These are phyloP conservation scores for Artemisia argyi DNA, from an alignment of 129 eudicot species.

Conservation along the genomic window DNA sequence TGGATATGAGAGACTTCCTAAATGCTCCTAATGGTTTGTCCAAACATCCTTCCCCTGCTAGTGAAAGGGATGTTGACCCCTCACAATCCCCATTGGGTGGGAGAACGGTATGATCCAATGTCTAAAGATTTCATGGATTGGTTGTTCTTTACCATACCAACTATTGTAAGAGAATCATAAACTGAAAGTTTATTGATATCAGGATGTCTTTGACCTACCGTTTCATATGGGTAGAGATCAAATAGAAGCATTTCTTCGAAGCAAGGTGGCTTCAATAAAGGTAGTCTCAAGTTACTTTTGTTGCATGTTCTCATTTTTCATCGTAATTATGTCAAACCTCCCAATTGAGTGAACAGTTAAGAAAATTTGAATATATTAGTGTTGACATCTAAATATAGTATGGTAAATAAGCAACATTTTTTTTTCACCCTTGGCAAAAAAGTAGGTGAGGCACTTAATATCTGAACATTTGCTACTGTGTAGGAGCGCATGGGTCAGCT, in stretches of 20 bases:
- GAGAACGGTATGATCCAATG: constrained; percentile 69
- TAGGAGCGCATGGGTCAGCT: constrained; percentile 94
- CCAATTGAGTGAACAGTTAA: background rate
- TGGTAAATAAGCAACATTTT: no score
- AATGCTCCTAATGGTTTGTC: constrained; percentile 85
- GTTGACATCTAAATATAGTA: no score
- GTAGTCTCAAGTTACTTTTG: constrained; percentile 31
- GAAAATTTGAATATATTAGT: no score
- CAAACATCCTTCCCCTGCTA: constrained; percentile 58
- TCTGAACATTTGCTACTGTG: constrained; percentile 17
- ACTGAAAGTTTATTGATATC: constrained; percentile 22
- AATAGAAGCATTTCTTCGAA: constrained; percentile 90
- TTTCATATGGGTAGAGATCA: constrained; percentile 99
- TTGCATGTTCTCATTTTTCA: background rate
- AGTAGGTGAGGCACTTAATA: background rate
- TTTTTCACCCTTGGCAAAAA: background rate
- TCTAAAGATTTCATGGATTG: constrained; percentile 14
- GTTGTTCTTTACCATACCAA: background rate
- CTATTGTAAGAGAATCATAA: constrained; percentile 13
- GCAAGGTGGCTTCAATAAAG: constrained; percentile 86
- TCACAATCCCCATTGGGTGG: constrained; percentile 96
- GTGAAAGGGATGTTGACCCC: constrained; percentile 59
- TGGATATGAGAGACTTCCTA: constrained; percentile 91
- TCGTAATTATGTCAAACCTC: background rate
- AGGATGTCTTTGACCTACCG: constrained; percentile 99